phyloP scores from a whole-genome alignment of 192 early-diverging fungal genomes.

The Chytriomyces hyalinus region DNA sequence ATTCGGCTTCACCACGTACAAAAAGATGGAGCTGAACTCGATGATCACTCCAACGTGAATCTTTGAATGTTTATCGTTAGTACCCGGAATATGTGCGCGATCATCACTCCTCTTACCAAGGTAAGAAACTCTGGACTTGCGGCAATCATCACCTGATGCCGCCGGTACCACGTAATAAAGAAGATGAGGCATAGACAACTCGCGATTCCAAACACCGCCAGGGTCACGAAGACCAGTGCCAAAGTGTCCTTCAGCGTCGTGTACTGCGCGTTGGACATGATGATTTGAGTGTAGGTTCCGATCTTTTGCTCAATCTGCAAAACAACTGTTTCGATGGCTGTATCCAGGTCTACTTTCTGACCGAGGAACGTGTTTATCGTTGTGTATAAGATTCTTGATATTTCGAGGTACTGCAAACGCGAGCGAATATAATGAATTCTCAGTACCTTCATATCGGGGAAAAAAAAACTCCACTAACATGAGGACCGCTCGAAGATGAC shows the following conservation, averaged over 20 bases:
- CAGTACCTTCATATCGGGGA: too few species aligned
- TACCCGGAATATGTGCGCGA: background rate
- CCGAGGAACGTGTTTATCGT: constrained; percentile 26
- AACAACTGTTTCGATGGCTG: background rate
- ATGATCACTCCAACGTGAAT: background rate
- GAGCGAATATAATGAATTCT: background rate
- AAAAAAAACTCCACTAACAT: background rate
- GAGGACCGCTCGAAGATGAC: constrained; percentile 3
- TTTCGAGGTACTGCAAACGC: constrained; percentile 10
- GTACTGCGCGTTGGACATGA: background rate
- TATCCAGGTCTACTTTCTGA: background rate
- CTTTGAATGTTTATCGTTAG: background rate
- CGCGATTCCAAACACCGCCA: background rate
- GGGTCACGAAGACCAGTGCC: background rate
- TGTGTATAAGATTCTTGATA: constrained; percentile 21
- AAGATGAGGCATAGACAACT: background rate
- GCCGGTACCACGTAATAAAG: background rate
- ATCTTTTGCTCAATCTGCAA: constrained; percentile 5
- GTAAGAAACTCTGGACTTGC: background rate
- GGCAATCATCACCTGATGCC: background rate
- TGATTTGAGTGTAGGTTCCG: constrained; percentile 9
- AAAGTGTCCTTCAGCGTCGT: background rate
- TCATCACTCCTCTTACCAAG: background rate
- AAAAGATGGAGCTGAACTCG: background rate
- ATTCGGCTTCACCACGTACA: background rate